Evolutionary conservation across 371 early-diverging fungal genomes (phyloP), one percentile per base, ranked within the genome.

Genomic region (Mortierella sp.): DNA sequence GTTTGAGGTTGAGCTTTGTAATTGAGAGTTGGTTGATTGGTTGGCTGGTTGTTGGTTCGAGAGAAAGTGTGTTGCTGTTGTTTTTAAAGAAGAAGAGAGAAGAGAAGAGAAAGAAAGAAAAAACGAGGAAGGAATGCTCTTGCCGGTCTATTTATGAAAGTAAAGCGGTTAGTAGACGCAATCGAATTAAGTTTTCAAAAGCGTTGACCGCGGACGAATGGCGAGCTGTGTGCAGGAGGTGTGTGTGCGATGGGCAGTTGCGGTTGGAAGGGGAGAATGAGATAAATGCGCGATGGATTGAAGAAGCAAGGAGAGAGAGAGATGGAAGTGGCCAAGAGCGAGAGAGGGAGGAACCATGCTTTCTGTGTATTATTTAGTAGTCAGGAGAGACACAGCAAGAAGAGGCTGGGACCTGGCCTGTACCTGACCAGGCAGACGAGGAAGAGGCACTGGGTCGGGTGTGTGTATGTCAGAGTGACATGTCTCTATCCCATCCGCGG

Each of bases 161-260:
- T 37, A 14, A 54, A 37, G 26, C 44, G 59, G 28, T 37, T 8
- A 34, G 16, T 1, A 37, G 31, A 57, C 28, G 59, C 19, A 31
- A 59, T 59, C 28, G 59, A 59, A 31, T 28, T 57, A 26, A 3
- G 24, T 57, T 57, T 28, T 64, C 21, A 37, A 64, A 8, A 6
- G 24, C 11, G 13, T 26, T 37, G 3, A 64, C 64, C 37, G 64
- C 64, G 64, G 64, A 21, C 64, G 64, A 64, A 64, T 64, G 40
- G 64, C 59, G 64, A 64, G 64, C 40, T 64, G 64, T 64, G 64
- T 64, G 19, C 64, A 40, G 21, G 64, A 64, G 64, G 64, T 37
- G 64, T 64, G 64, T 64, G 34, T 64, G 64, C 5, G 64, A 37
- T 64, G 64, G 64, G 64, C 64, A 21, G 37, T 37, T 64, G 19